A percentile compares a stretch with the other conserved stretches of the same genome.
These are phyloP conservation scores for Leccinum disarticulatum DNA, from an alignment of 768 basidiomycete species.

Conservation along the genomic window DNA sequence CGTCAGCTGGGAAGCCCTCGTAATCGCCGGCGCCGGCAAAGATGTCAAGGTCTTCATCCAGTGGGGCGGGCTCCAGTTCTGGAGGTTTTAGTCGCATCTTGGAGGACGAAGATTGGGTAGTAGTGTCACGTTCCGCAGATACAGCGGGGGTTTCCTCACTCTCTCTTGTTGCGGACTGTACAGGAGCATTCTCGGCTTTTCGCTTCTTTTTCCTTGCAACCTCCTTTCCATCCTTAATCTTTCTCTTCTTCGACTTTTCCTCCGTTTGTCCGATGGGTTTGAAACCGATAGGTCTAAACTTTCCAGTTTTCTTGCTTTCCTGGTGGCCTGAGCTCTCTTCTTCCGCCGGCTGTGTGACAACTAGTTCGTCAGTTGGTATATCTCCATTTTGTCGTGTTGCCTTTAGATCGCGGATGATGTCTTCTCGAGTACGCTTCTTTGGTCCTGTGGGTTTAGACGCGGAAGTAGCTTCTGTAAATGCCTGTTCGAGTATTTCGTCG, in stretches of 20 bases:
- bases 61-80: slow-evolving; percentile 24
- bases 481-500: slow-evolving; percentile 80
- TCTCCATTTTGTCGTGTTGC: slow-evolving; percentile 46
- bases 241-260: slow-evolving; percentile 49
- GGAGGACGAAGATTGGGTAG: slow-evolving; percentile 5
- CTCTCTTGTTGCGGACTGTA: slow-evolving; percentile 13
- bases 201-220: slow-evolving; percentile 59
- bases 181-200: slow-evolving; percentile 39
- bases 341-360: slow-evolving; percentile 14
- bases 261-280: slow-evolving; percentile 53
- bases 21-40: slow-evolving; percentile 88
- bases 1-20: slow-evolving; percentile 61
- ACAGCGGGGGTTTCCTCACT: background rate
- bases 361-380: slow-evolving; percentile 10
- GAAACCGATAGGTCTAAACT: slow-evolving; percentile 60
- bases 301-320: slow-evolving; percentile 39
- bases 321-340: slow-evolving; percentile 32
- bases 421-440: slow-evolving; percentile 76
- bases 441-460: slow-evolving; percentile 26
- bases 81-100: slow-evolving; percentile 8
- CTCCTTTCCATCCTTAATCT: slow-evolving; percentile 37
- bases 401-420: slow-evolving; percentile 73
- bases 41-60: slow-evolving; percentile 75
- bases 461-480: slow-evolving; percentile 51
- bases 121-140: background rate